Evolutionary conservation across 768 basidiomycete species (phyloP).

Genomic region (Phlegmacium glaucopus): DNA sequence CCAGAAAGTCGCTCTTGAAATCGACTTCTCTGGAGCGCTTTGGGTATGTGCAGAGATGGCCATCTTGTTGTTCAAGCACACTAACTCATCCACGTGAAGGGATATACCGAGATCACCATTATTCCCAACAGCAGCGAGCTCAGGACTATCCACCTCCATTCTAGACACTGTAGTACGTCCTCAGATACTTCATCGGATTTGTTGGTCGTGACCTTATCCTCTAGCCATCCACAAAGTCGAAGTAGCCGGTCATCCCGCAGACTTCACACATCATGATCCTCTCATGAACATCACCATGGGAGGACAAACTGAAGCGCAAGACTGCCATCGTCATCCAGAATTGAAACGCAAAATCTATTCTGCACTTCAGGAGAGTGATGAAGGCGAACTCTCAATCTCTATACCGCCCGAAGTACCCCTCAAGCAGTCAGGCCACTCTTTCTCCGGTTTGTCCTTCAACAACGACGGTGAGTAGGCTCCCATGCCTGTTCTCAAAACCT

Average conservation of each 20-base stretch:
- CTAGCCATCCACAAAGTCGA: constrained; percentile 72
- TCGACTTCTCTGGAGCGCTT: constrained; percentile 86
- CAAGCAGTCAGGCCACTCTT: constrained; percentile 52
- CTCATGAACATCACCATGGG: constrained; percentile 62
- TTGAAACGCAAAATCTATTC: constrained; percentile 90
- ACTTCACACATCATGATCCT: constrained; percentile 78
- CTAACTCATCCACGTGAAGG: constrained; percentile 44
- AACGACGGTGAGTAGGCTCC: constrained; percentile 39
- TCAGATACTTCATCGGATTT: neutral
- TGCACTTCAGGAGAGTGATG: constrained; percentile 86
- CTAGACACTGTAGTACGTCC: constrained; percentile 78
- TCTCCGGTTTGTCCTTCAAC: constrained; percentile 41
- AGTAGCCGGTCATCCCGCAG: constrained; percentile 67
- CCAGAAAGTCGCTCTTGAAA: constrained; percentile 93
- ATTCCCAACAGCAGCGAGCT: constrained; percentile 78
- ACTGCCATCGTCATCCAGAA: constrained; percentile 89
- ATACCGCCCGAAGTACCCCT: constrained; percentile 72
- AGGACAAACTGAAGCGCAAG: constrained; percentile 49
- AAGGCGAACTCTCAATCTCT: constrained; percentile 91
- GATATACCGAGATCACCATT: constrained; percentile 91
- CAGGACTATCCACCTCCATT: constrained; percentile 83
- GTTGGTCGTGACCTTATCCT: neutral
- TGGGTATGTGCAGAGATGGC: constrained; percentile 51
- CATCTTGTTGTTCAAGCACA: constrained; percentile 2
- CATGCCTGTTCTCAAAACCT: neutral